phyloP scores from a whole-genome alignment of 208 protist species.

The Trypanosoma theileri region DNA sequence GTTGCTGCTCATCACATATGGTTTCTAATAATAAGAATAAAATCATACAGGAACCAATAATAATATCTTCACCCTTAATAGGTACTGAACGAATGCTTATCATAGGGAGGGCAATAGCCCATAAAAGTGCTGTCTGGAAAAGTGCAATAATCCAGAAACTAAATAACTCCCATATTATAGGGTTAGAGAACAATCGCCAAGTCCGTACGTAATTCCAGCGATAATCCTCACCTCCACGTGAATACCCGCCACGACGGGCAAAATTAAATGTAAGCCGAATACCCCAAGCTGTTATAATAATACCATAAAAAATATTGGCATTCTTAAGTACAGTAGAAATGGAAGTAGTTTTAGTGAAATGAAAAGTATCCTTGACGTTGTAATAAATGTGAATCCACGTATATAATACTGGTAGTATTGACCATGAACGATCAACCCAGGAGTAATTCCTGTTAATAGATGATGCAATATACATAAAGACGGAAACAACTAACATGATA shows the following conservation, averaged over 20 bases:
- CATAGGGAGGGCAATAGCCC: conserved; percentile 70
- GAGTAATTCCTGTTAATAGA: conserved; percentile 68
- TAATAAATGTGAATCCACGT: conserved; percentile 62
- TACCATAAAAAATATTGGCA: conserved; percentile 37
- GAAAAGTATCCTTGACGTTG: conserved; percentile 19
- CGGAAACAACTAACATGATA: conserved; percentile 45
- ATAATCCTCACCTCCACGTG: conserved; percentile 69
- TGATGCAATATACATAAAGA: conserved; percentile 54
- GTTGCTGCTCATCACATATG: conserved; percentile 74
- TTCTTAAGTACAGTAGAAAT: conserved; percentile 12
- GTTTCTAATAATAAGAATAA: conserved; percentile 53
- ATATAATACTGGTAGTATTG: conserved; percentile 69
- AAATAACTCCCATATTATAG: conserved; percentile 60
- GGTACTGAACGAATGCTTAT: conserved; percentile 36
- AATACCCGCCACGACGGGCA: conserved; percentile 69
- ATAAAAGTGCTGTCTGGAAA: conserved; percentile 71
- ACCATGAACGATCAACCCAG: conserved; percentile 82
- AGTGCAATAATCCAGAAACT: conserved; percentile 66
- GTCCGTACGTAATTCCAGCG: conserved; percentile 67
- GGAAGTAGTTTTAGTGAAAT: not conserved
- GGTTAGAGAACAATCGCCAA: conserved; percentile 28
- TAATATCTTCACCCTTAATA: conserved; percentile 30
- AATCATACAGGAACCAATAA: conserved; percentile 35
- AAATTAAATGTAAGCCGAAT: conserved; percentile 76
- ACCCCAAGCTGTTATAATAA: conserved; percentile 68